Percentiles rank a stretch among this genome's conserved stretches.
Evolutionary conservation across 495 filamentous ascomycete species (phyloP).

Genomic region (Aspergillus nidulans): DNA sequence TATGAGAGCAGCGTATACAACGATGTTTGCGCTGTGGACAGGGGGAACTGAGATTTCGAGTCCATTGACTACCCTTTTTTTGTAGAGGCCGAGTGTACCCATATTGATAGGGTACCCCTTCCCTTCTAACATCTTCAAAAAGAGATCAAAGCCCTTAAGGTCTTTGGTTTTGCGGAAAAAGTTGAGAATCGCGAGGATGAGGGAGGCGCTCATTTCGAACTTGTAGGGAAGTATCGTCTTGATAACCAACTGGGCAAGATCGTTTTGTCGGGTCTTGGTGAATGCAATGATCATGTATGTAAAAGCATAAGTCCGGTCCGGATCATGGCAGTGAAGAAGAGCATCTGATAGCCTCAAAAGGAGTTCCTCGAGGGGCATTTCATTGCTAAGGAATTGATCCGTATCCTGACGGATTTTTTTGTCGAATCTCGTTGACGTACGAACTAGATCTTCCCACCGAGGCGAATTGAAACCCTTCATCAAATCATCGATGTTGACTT

Average conservation of each 20-base stretch:
- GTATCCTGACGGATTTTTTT: constrained; percentile 29
- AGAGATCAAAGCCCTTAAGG: constrained; percentile 40
- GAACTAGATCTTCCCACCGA: constrained; percentile 10
- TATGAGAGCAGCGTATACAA: constrained; percentile 36
- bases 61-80: constrained; percentile 29
- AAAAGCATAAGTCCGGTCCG: constrained; percentile 33
- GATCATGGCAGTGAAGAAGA: constrained; percentile 29
- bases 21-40: constrained; percentile 28
- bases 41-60: constrained; percentile 36
- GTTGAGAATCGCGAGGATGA: constrained; percentile 33
- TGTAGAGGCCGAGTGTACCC: constrained; percentile 31
- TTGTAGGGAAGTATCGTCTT: constrained; percentile 37
- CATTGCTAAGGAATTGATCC: constrained; percentile 23
- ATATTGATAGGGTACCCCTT: constrained; percentile 36
- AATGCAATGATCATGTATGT: constrained; percentile 36
- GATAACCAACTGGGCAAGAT: constrained; percentile 36
- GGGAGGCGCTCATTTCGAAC: constrained; percentile 33
- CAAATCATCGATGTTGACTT: constrained; percentile 27
- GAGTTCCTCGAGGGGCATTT: constrained; percentile 35
- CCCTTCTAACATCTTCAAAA: constrained; percentile 38
- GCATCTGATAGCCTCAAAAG: constrained; percentile 35
- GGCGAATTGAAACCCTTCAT: constrained; percentile 17
- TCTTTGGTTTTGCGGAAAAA: constrained; percentile 43
- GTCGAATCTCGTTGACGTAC: constrained; percentile 20
- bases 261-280: constrained; percentile 37